These are phyloP conservation scores for Luffa acutangula DNA, from an alignment of 306 rosid genomes.

Conservation along the genomic window DNA sequence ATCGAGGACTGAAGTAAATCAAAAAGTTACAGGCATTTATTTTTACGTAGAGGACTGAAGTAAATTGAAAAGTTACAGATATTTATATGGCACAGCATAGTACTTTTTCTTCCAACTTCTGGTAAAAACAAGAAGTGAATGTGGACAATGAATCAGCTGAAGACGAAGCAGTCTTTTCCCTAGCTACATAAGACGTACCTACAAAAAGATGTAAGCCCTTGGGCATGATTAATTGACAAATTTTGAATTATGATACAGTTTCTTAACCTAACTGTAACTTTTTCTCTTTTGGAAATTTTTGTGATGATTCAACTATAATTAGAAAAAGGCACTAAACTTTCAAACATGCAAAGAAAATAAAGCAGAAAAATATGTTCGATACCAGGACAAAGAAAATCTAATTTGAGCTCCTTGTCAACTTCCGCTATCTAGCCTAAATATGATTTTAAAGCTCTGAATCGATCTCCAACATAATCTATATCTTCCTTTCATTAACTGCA, in stretches of 20 bases:
- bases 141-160: constrained; percentile 17
- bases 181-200: constrained; percentile 34
- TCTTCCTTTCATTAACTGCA: neutral
- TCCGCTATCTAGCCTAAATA: neutral
- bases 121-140: constrained; percentile 33
- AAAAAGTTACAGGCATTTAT: constrained; percentile 11
- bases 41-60: constrained; percentile 4
- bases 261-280: neutral
- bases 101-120: constrained; percentile 50
- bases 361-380: neutral
- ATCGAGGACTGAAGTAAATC: constrained; percentile 1
- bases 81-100: constrained; percentile 20
- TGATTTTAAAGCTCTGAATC: neutral
- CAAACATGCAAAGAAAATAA: neutral
- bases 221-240: neutral
- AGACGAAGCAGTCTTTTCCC: constrained; percentile 26
- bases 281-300: neutral
- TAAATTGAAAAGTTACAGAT: constrained; percentile 8
- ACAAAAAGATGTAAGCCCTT: constrained; percentile 21
- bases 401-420: neutral
- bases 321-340: neutral
- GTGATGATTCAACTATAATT: neutral
- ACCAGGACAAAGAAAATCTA: neutral
- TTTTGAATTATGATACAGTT: neutral
- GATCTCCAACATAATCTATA: neutral